Evolutionary conservation across 1,284 basidiomycete genomes (phyloP).

Genomic region (Mrakiaceae sp.): DNA sequence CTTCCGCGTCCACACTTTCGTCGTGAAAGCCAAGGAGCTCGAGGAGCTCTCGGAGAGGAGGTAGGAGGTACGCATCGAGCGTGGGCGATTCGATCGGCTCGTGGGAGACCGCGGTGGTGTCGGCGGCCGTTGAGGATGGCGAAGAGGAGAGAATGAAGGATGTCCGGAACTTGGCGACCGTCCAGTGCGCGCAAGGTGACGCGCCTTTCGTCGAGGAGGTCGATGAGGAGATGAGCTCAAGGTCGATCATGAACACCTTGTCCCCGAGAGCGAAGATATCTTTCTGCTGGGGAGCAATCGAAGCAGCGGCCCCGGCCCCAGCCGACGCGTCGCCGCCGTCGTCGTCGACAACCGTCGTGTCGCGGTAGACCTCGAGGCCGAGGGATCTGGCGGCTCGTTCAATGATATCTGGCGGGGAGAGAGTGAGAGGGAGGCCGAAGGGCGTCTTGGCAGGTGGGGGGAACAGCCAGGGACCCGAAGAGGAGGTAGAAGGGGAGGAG

Average conservation of each 20-base stretch:
- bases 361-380: slow-evolving; percentile 8
- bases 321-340: neutral
- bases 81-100: neutral
- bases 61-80: no score
- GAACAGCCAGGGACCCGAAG: neutral
- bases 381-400: slow-evolving; percentile 2
- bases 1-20: neutral
- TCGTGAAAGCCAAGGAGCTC: neutral
- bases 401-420: neutral
- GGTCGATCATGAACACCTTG: neutral
- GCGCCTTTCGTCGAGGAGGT: neutral
- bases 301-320: neutral
- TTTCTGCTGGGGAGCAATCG: neutral
- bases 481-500: neutral
- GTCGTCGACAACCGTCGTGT: neutral
- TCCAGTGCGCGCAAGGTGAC: neutral
- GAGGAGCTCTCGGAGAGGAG: neutral
- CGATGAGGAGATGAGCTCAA: neutral
- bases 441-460: neutral
- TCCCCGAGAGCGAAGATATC: slow-evolving; percentile 1
- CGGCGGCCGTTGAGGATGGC: neutral
- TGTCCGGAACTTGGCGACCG: neutral
- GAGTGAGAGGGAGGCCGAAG: neutral
- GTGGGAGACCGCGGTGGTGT: neutral
- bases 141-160: neutral